Evolutionary conservation across 495 filamentous ascomycete species (phyloP).

Genomic region (Filosporella fistucella): DNA sequence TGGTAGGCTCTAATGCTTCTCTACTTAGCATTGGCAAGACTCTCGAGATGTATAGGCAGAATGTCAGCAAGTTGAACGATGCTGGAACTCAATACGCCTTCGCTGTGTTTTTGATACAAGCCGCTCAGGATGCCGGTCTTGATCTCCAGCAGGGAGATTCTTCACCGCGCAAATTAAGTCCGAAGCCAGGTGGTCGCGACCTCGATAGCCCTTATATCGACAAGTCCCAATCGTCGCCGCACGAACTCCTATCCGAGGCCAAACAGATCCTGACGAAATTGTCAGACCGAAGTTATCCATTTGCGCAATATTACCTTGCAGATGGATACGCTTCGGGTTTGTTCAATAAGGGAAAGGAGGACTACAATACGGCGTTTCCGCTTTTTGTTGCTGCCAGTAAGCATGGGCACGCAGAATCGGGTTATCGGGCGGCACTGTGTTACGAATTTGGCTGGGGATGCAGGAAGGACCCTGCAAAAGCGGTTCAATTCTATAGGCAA

Average conservation of each 20-base stretch:
- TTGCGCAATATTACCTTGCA: slow-evolving; percentile 95
- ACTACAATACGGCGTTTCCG: slow-evolving; percentile 84
- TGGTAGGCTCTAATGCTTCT: slow-evolving; percentile 84
- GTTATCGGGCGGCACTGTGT: slow-evolving; percentile 88
- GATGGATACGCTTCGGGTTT: slow-evolving; percentile 93
- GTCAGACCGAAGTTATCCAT: slow-evolving; percentile 82
- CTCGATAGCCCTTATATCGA: slow-evolving; percentile 34
- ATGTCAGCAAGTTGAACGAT: slow-evolving; percentile 95
- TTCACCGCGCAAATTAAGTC: slow-evolving; percentile 33
- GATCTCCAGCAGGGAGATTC: slow-evolving; percentile 30
- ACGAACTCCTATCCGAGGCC: slow-evolving; percentile 80
- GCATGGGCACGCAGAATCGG: slow-evolving; percentile 95
- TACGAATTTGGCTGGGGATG: slow-evolving; percentile 99
- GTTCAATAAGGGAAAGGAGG: slow-evolving; percentile 87
- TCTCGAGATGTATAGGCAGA: slow-evolving; percentile 93
- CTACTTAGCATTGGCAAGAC: slow-evolving; percentile 86
- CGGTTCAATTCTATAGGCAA: slow-evolving; percentile 87
- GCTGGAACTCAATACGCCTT: slow-evolving; percentile 88
- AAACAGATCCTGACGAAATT: slow-evolving; percentile 82
- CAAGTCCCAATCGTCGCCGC: slow-evolving; percentile 30
- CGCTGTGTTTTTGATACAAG: slow-evolving; percentile 85
- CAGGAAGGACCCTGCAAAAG: slow-evolving; percentile 80
- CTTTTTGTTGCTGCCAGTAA: slow-evolving; percentile 93
- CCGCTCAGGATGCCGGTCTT: slow-evolving; percentile 64
- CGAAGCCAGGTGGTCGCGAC: slow-evolving; percentile 30